Percentiles rank a stretch among this genome's conserved stretches.
phyloP scores from a whole-genome alignment of 495 filamentous ascomycete species.

The Neurospora sp. region DNA sequence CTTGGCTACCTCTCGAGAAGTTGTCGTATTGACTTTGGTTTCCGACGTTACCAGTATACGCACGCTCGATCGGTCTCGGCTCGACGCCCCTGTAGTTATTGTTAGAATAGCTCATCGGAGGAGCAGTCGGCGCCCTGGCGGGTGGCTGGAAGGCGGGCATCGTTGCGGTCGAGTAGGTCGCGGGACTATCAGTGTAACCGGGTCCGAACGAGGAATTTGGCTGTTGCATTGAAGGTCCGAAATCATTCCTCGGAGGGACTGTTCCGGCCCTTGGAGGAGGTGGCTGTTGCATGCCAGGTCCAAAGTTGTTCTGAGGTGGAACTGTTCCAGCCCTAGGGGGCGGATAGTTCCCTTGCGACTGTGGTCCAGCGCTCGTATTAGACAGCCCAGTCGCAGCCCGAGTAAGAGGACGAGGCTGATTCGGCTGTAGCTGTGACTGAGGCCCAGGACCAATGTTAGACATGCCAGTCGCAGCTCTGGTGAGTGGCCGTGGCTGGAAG shows the following conservation, averaged over 20 bases:
- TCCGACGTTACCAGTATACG: neutral
- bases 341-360: neutral
- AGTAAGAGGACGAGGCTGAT: neutral
- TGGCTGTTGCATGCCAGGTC: conserved; percentile 6
- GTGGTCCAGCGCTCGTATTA: neutral
- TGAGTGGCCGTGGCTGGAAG: conserved; percentile 16
- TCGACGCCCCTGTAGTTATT: conserved; percentile 19
- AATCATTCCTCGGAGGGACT: conserved; percentile 5
- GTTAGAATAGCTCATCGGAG: conserved; percentile 2
- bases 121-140: conserved; percentile 19
- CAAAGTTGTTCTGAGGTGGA: conserved; percentile 3
- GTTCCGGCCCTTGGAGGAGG: conserved; percentile 2
- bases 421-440: conserved; percentile 2
- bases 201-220: conserved; percentile 8
- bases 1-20: conserved; percentile 1
- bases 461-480: conserved; percentile 40
- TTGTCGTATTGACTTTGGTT: neutral
- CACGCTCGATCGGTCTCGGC: conserved; percentile 5
- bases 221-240: conserved; percentile 11
- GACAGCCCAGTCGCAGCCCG: neutral
- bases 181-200: conserved; percentile 22
- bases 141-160: conserved; percentile 26
- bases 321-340: conserved; percentile 1
- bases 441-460: conserved; percentile 37
- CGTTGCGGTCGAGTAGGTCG: conserved; percentile 20